Conservation (phyloP, 2,329 filamentous ascomycete genomes). For the Emmonsiellopsis sp. region DNA sequence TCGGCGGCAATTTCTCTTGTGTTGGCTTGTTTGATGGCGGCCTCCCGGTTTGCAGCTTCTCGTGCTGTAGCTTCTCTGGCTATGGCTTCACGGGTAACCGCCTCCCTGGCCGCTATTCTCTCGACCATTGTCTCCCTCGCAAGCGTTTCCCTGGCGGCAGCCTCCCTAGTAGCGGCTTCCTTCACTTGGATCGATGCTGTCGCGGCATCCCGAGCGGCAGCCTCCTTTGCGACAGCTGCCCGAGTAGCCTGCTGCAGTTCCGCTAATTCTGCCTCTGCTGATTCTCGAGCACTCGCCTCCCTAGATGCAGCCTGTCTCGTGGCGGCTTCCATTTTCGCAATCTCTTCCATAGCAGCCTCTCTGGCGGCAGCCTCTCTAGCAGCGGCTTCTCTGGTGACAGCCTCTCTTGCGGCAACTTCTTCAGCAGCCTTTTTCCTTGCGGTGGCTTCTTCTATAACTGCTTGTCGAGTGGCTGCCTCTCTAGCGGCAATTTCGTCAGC, state of each 20-base stretch:
- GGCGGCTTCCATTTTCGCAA: constrained; percentile 50
- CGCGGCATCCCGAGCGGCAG: constrained; percentile 1
- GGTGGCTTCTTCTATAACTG: constrained; percentile 8
- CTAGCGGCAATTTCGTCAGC: constrained; percentile 6
- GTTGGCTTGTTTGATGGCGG: constrained; percentile 2
- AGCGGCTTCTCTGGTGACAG: constrained; percentile 12
- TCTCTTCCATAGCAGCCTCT: constrained; percentile 23
- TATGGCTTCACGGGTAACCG: constrained; percentile 1
- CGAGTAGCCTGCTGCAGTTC: background rate
- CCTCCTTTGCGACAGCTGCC: background rate
- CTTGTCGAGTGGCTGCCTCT: constrained; percentile 12
- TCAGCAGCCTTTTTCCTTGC: constrained; percentile 10
- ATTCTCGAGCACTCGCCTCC: constrained; percentile 18
- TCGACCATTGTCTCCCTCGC: background rate
- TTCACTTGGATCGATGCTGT: background rate
- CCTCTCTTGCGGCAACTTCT: constrained; percentile 6
- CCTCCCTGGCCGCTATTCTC: background rate
- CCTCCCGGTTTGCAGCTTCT: background rate
- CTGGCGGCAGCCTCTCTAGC: constrained; percentile 25
- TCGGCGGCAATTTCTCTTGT: constrained; percentile 2
- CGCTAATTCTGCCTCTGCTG: constrained; percentile 21
- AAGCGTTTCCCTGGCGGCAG: background rate
- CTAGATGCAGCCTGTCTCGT: constrained; percentile 27
- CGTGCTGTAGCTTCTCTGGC: background rate
- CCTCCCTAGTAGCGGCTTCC: background rate